Evolutionary conservation across 352 stramenopile genomes (phyloP), one percentile per base, ranked within the genome.

Genomic region (Phytophthora nicotianae): DNA sequence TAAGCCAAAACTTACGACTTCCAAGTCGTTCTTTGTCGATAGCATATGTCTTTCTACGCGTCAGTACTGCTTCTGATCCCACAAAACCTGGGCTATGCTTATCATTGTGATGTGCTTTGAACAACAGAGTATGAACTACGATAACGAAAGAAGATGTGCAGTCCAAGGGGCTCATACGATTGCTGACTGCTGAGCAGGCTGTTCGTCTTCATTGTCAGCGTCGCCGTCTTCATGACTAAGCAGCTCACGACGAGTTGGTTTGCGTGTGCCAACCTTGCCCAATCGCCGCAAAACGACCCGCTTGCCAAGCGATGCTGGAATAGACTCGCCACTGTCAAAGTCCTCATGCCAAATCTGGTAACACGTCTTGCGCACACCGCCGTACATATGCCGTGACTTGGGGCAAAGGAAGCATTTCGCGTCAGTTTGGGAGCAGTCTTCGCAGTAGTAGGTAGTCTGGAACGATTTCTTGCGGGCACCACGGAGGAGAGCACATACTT

Each of bases 401-500:
- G 26, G 27, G 17, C 46, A 42, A 2, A 53, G n/a, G 27, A 42
- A 53, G n/a, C n/a, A 42, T 8, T 41, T 53, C 11, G 46, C 46
- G 2, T 54, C 29, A 10, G 14, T 0, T 0, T 20, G 9, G 4
- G 47, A 54, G 9, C 47, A 54, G 19, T 43, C 29, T 0, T 29
- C 29, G 19, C 19, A 54, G 10, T 16, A 45, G 47, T 45, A 54
- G 2, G 47, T 54, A 5, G 32, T 43, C 20, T 54, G 47, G 32
- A 20, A 54, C 3, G 29, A 54, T 13, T 54, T 54, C 26, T 43
- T 54, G 10, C 11, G 27, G 1, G 20, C 47, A 3, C 47, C 47
- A 14, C 47, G 47, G 5, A 54, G n/a, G 3, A 53, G 46, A 20
- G 46, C n/a, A n/a, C n/a, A n/a, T n/a, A n/a, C n/a, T n/a, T n/a